Evolutionary conservation across 1,139 yeast genomes (phyloP).

Genomic region (Pichia sp.): DNA sequence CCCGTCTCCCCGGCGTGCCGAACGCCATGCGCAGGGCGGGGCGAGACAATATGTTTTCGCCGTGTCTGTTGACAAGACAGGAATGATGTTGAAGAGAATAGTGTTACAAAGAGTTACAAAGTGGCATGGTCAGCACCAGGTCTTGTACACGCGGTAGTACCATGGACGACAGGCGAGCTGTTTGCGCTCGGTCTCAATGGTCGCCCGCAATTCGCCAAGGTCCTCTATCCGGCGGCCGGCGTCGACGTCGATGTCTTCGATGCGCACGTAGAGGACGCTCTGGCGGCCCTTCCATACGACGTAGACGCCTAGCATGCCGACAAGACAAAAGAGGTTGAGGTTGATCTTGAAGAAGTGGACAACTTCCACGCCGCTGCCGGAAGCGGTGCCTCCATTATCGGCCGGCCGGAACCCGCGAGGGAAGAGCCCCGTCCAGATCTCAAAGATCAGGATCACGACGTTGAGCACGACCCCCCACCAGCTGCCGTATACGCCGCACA

Average conservation of each 20-base stretch:
- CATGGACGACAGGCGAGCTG: conserved; percentile 45
- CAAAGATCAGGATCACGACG: conserved; percentile 60
- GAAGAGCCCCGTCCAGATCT: conserved; percentile 61
- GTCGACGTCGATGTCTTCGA: conserved; percentile 52
- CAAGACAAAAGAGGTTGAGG: conserved; percentile 51
- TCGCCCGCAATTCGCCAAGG: conserved; percentile 54
- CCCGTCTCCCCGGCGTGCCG: too few species aligned
- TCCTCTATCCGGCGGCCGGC: conserved; percentile 62
- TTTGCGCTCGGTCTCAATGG: conserved; percentile 52
- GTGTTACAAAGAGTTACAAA: too few species aligned
- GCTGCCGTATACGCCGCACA: conserved; percentile 66
- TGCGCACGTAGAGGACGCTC: conserved; percentile 20
- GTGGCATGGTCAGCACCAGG: conserved; percentile 42
- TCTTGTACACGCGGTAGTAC: conserved; percentile 42
- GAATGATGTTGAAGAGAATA: too few species aligned
- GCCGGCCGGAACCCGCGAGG: conserved; percentile 34
- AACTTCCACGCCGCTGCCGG: not conserved
- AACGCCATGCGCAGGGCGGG: too few species aligned
- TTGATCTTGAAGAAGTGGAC: conserved; percentile 50
- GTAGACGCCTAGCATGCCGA: conserved; percentile 37
- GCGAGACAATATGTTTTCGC: too few species aligned
- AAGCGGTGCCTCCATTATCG: conserved; percentile 15
- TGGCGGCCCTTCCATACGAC: conserved; percentile 43
- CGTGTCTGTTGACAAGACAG: too few species aligned
- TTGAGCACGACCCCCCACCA: conserved; percentile 56